These are phyloP conservation scores for Phialocephala sp. DNA, from an alignment of 2,329 filamentous ascomycete species.

Conservation along the genomic window DNA sequence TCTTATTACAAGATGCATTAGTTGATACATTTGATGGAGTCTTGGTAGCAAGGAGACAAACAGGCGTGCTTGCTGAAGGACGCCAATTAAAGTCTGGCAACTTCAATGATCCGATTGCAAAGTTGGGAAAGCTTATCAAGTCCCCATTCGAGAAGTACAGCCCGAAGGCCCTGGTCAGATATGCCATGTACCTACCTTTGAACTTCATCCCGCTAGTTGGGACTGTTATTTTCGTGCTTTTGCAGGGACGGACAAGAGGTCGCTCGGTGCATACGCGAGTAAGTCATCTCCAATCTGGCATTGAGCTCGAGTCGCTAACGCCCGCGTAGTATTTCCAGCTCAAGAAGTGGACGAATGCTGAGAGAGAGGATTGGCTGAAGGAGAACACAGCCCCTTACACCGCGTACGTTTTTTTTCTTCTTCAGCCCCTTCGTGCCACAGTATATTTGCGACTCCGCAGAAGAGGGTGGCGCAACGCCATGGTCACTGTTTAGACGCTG, in stretches of 20 bases:
- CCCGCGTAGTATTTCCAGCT: slow-evolving; percentile 82
- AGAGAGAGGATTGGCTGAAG: slow-evolving; percentile 72
- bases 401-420: slow-evolving; percentile 61
- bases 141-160: slow-evolving; percentile 62
- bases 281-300: slow-evolving; percentile 37
- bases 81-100: slow-evolving; percentile 71
- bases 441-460: slow-evolving; percentile 15
- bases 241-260: slow-evolving; percentile 64
- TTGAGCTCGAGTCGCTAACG: slow-evolving; percentile 3
- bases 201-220: slow-evolving; percentile 94
- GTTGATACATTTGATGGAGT: slow-evolving; percentile 89
- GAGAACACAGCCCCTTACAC: slow-evolving; percentile 78
- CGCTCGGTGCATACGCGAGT: slow-evolving; percentile 58
- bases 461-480: slow-evolving; percentile 1
- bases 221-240: slow-evolving; percentile 76
- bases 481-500: neutral
- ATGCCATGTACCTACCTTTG: slow-evolving; percentile 77
- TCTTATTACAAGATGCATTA: slow-evolving; percentile 80
- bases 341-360: slow-evolving; percentile 75
- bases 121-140: slow-evolving; percentile 63
- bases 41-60: slow-evolving; percentile 56
- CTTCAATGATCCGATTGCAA: slow-evolving; percentile 55
- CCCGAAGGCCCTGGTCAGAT: slow-evolving; percentile 68
- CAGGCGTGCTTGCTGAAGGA: slow-evolving; percentile 72
- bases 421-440: slow-evolving; percentile 3